phyloP scores from a whole-genome alignment of 1,284 basidiomycete genomes.

The Exobasidium rhododendri region DNA sequence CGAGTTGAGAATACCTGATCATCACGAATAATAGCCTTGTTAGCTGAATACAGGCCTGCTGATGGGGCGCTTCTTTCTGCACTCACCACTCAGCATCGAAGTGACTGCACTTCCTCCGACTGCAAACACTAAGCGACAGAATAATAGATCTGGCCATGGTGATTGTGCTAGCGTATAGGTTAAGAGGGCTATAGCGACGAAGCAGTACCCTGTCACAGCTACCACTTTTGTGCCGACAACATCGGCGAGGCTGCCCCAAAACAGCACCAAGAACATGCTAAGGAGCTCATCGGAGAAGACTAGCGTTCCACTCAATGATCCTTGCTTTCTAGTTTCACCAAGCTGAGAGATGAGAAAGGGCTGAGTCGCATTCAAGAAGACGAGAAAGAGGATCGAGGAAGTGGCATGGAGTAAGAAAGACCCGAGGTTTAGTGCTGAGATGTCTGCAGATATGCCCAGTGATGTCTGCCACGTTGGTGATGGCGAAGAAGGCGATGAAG shows the following conservation, averaged over 20 bases:
- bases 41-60: too few relatives aligned
- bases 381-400: conserved; percentile 37
- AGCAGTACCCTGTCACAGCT: conserved; percentile 27
- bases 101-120: conserved; percentile 35
- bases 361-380: conserved; percentile 38
- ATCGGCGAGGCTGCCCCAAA: conserved; percentile 38
- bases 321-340: conserved; percentile 20
- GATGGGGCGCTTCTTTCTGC: not conserved
- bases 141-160: conserved; percentile 36
- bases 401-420: conserved; percentile 34
- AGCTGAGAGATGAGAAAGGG: conserved; percentile 43
- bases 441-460: conserved; percentile 25
- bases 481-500: too few relatives aligned
- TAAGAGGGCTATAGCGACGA: conserved; percentile 28
- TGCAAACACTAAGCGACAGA: conserved; percentile 36
- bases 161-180: conserved; percentile 27
- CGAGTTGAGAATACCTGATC: conserved; percentile 10
- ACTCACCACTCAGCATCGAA: conserved; percentile 32
- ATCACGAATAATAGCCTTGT: not conserved
- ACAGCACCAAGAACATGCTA: conserved; percentile 28
- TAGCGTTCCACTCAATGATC: conserved; percentile 38
- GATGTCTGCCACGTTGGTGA: conserved; percentile 6
- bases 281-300: conserved; percentile 41
- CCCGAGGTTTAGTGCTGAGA: conserved; percentile 26
- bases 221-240: conserved; percentile 26